Evolutionary conservation across 164 flowering plant species (phyloP).

Genomic region (Santalum album): DNA sequence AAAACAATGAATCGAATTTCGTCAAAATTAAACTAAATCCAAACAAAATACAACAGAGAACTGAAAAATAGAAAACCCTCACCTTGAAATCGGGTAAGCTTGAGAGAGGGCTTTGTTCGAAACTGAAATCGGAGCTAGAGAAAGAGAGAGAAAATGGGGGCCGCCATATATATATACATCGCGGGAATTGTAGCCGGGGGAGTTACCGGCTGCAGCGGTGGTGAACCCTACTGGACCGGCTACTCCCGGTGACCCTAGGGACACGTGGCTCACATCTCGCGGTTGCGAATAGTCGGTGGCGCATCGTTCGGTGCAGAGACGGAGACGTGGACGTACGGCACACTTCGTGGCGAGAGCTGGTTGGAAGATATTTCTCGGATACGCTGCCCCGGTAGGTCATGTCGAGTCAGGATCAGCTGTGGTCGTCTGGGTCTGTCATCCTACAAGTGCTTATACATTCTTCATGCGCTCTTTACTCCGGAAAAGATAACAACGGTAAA

Average conservation of each 20-base stretch:
- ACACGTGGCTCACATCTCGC: neutral
- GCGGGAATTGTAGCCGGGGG: neutral
- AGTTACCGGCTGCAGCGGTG: constrained; percentile 1
- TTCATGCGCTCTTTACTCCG: too few species aligned
- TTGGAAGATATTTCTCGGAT: neutral
- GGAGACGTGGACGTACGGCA: neutral
- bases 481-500: too few species aligned
- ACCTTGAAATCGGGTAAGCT: neutral
- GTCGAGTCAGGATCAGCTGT: neutral
- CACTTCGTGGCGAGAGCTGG: neutral
- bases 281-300: neutral
- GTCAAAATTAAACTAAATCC: neutral
- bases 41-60: neutral
- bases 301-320: neutral
- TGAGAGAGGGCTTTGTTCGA: neutral
- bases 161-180: neutral
- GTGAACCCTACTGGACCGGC: neutral
- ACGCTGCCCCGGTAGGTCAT: neutral
- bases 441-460: too few species aligned
- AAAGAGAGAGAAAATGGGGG: too few species aligned
- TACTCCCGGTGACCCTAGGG: neutral
- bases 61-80: neutral
- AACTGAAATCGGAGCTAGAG: neutral
- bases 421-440: too few species aligned
- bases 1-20: neutral